Conservation (phyloP, 306 rosid genomes). For the Castanospermum australe region DNA sequence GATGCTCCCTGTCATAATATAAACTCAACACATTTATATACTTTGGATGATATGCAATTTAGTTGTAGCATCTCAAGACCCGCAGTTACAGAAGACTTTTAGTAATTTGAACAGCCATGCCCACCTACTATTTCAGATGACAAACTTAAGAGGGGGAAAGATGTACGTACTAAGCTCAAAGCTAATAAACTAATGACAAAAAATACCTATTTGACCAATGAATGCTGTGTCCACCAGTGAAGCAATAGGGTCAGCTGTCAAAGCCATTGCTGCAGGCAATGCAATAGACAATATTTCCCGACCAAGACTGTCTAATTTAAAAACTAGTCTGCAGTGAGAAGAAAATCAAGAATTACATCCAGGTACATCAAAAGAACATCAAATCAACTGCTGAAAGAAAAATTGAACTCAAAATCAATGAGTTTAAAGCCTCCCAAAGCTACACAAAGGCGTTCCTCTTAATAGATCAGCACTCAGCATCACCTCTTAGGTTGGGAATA, state of each 20-base stretch:
- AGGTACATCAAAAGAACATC: neutral
- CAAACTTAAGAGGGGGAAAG: neutral
- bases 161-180: neutral
- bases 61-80: neutral
- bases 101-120: neutral
- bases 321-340: conserved; percentile 34
- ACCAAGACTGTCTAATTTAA: conserved; percentile 66
- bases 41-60: neutral
- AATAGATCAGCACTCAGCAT: neutral
- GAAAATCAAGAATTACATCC: conserved; percentile 13
- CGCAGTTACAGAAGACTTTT: neutral
- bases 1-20: neutral
- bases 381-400: neutral
- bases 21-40: neutral
- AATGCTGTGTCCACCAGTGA: conserved; percentile 92
- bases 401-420: neutral
- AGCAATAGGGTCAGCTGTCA: conserved; percentile 95
- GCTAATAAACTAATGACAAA: neutral
- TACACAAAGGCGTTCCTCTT: neutral
- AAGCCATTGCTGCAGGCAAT: conserved; percentile 86
- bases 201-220: conserved; percentile 84
- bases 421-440: neutral
- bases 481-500: neutral
- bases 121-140: neutral
- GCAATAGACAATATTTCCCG: conserved; percentile 79